Base-by-base conservation (phyloP, 2,329 filamentous ascomycete genomes). In the Ascomycota sp. region DNA sequence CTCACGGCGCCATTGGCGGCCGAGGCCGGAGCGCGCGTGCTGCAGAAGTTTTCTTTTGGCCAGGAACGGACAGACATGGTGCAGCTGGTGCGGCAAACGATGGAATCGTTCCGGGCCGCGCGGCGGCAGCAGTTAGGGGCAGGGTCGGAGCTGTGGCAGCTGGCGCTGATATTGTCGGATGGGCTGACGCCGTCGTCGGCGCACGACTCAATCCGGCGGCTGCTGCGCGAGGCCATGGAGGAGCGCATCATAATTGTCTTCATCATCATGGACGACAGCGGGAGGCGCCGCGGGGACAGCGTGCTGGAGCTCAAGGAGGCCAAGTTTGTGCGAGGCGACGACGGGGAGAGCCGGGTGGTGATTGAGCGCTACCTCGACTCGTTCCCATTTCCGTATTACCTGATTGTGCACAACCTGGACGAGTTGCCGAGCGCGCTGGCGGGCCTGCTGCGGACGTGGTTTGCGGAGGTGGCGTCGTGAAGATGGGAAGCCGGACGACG, bases 211-310 rank as follows among this genome's bases (percentile, higher is more conserved):
- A 84, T 98, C 43, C 68, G 79, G 11, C 64, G 81, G 6, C 64
- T 95, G 16, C 72, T 98, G 9, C 67, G 89, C 8, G 76, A 86
- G 54, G 86, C 89, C 1, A 73, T 83, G 47, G 84, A 93, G 53
- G 81, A 93, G 56, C 67, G 83, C 11, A 91, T 99, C 49, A 93
- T 98, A 81, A 74, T 95, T 40, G 86, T 98, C 6, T 99, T 98
- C 52, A 81, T 98, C 45, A 78, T 99, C 46, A 82, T 98, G 48
- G 89, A 98, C 58, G 66, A 70, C 44, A 59, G 56, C 13, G 46
- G 47, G 26, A 52, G 50, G 41, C 53, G 52, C 43, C 52, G 52
- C 48, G 65, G 64, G 32, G 65, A 71, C 39, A 78, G 73, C 45
- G 91, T 98, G 39, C 56, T 95, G 46, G 83, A 93, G 50, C 64